These are phyloP conservation scores for Leccinum subtestaceum DNA, from an alignment of 768 basidiomycete species.

Conservation along the genomic window DNA sequence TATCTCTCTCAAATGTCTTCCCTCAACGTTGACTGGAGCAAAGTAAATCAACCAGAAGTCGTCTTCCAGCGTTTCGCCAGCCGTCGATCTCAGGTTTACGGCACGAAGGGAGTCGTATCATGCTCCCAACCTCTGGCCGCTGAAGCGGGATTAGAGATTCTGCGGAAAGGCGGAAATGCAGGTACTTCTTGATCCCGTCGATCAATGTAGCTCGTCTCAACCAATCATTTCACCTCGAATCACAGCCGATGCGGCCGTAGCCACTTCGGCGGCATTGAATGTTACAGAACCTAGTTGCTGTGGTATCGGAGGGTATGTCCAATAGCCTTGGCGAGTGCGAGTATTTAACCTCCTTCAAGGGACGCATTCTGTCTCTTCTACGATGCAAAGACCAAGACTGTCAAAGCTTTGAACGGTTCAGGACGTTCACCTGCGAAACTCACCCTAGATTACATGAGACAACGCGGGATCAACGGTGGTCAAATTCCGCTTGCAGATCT, in stretches of 20 bases:
- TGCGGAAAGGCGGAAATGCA: conserved; percentile 93
- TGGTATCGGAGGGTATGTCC: conserved; percentile 83
- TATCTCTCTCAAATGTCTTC: conserved; percentile 22
- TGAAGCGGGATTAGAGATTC: conserved; percentile 88
- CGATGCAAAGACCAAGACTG: conserved; percentile 74
- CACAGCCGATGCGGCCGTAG: conserved; percentile 90
- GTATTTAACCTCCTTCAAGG: conserved; percentile 36
- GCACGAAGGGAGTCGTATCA: conserved; percentile 83
- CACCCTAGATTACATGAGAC: conserved; percentile 66
- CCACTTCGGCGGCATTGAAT: conserved; percentile 88
- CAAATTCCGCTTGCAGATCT: conserved; percentile 78
- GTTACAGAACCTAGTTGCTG: conserved; percentile 86
- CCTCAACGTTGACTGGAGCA: conserved; percentile 50
- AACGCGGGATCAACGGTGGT: conserved; percentile 62
- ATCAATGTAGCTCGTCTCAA: not conserved
- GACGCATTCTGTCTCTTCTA: conserved; percentile 94
- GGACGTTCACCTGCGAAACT: conserved; percentile 83
- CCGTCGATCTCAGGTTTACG: conserved; percentile 82
- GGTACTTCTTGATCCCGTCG: conserved; percentile 46
- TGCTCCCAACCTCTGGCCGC: conserved; percentile 90
- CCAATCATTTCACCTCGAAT: not conserved
- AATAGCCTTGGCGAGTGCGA: not conserved
- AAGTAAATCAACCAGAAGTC: conserved; percentile 65
- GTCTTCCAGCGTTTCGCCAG: conserved; percentile 73
- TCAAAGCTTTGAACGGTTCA: conserved; percentile 91